Base-by-base conservation (phyloP, 2,329 filamentous ascomycete species). In the Shiraia bambusicola region DNA sequence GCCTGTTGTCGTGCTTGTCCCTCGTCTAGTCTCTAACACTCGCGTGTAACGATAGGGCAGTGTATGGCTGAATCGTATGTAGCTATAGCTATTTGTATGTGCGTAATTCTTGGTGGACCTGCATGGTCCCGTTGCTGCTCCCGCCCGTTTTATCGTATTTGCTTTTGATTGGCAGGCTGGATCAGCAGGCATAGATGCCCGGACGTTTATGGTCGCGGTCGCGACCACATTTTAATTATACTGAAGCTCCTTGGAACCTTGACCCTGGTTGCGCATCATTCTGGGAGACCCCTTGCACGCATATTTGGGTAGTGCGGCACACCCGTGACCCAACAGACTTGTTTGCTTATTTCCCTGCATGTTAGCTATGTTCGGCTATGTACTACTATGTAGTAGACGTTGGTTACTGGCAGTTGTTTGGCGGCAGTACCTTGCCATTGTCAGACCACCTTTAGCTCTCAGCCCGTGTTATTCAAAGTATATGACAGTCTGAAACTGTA, bases 301-400 rank as follows among this genome's bases (percentile, higher is more conserved):
- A 33, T 22, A n/a, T n/a, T n/a, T n/a, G n/a, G n/a, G n/a, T n/a
- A 13, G 34, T 31, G 25, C 33, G 14, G 40, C 34, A 34, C n/a
- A n/a, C n/a, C n/a, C n/a, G n/a, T n/a, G n/a, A n/a, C n/a, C 19
- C 19, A 22, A 22, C 19, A 22, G 45, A 41, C 40, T 44, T 41
- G 37, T 39, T 49, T 52, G 42, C 49, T 43, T 54, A 49, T 51
- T 42, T 22, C 19, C 16, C 19, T 39, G 47, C 42, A 37, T 14
- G 34, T 46, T 31, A n/a, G n/a, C n/a, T n/a, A n/a, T n/a, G n/a
- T n/a, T n/a, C n/a, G n/a, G n/a, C n/a, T n/a, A n/a, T n/a, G n/a
- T n/a, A n/a, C n/a, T n/a, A n/a, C n/a, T n/a, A n/a, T n/a, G n/a
- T n/a, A n/a, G n/a, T n/a, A n/a, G n/a, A n/a, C n/a, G n/a, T n/a